These are phyloP conservation scores for Psilocybe tampanensis DNA, from an alignment of 768 basidiomycete genomes.

Conservation along the genomic window DNA sequence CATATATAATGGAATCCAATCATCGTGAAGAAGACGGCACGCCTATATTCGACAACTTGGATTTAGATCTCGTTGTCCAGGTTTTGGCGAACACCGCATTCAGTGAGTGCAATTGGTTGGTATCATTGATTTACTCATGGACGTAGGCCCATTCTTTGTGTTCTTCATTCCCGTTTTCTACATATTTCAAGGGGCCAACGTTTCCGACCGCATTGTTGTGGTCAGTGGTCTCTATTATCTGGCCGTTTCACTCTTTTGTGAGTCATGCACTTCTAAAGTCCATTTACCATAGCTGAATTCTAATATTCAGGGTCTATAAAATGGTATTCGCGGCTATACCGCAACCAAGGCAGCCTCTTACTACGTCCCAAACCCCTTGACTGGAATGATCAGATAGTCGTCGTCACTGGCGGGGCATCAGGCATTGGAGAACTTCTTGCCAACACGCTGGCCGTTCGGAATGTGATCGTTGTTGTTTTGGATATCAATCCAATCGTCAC, in stretches of 20 bases:
- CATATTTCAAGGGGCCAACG: constrained; percentile 64
- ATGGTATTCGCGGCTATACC: constrained; percentile 73
- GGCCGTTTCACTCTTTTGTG: constrained; percentile 68
- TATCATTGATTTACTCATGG: not conserved
- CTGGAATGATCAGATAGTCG: constrained; percentile 88
- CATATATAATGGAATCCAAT: constrained; percentile 28
- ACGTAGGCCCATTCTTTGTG: constrained; percentile 81
- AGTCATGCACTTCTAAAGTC: constrained; percentile 29
- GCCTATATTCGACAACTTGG: constrained; percentile 68
- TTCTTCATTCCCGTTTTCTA: constrained; percentile 80
- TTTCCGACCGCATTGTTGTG: constrained; percentile 54
- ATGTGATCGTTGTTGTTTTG: constrained; percentile 83
- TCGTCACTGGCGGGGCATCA: constrained; percentile 93
- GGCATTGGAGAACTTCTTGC: constrained; percentile 90
- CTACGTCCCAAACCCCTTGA: constrained; percentile 64
- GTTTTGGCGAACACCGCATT: constrained; percentile 79
- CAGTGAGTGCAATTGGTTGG: constrained; percentile 49
- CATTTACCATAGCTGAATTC: not conserved
- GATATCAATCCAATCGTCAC: constrained; percentile 79
- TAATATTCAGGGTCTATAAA: constrained; percentile 57
- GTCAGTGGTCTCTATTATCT: constrained; percentile 56
- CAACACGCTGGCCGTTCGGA: constrained; percentile 82
- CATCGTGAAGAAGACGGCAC: constrained; percentile 35
- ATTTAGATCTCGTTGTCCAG: constrained; percentile 79
- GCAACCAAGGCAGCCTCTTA: constrained; percentile 71